Conservation (phyloP, 2,329 filamentous ascomycete species). For the Colletotrichum viniferum region DNA sequence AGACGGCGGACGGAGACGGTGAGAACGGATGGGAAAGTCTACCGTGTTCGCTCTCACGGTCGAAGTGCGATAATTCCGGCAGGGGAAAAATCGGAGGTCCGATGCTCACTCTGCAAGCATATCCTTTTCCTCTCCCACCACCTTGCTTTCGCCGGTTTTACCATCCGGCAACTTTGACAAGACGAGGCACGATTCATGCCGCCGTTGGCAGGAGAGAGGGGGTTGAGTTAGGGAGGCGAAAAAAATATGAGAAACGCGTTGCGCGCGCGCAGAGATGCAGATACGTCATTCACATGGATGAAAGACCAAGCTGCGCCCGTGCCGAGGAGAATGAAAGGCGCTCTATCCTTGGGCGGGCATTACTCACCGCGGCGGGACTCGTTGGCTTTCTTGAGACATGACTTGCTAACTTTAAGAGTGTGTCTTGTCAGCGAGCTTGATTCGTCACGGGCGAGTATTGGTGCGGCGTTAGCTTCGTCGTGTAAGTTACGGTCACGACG, state of each 20-base stretch:
- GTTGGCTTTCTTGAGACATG: conserved; percentile 1
- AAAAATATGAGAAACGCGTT: background rate
- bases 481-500: background rate
- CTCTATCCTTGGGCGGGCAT: background rate
- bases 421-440: background rate
- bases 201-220: background rate
- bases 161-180: background rate
- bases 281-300: conserved; percentile 6
- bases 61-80: background rate
- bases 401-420: background rate
- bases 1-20: background rate
- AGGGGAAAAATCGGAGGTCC: background rate
- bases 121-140: background rate
- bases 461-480: background rate
- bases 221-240: background rate
- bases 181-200: background rate
- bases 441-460: background rate
- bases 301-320: background rate
- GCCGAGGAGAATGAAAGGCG: background rate
- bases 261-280: background rate
- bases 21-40: background rate
- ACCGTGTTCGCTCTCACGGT: background rate
- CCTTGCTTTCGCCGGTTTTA: background rate
- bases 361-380: background rate
- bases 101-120: background rate